Evolutionary conservation across 805 yeast species (phyloP), one percentile per base, ranked within the genome.

Genomic region (Sungouiozyma ichnusensis): DNA sequence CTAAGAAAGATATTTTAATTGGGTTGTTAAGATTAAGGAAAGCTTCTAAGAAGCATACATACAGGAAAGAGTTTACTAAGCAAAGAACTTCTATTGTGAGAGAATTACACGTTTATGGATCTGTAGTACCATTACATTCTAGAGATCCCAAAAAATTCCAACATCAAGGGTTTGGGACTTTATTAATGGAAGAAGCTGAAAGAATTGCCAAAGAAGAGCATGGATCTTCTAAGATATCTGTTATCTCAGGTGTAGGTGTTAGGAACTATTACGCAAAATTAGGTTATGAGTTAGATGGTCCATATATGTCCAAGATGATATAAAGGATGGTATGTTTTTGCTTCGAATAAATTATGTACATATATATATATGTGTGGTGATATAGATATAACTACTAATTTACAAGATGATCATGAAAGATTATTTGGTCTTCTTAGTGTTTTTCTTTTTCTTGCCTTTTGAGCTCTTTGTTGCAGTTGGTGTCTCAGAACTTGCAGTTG

Each of bases 151-250:
- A 95, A 57, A 92, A 92, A 64, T 92, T 92, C 70, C 98, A 92
- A 67, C 98, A 92, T 68, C 98, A 92, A 70, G 98, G 98, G 16
- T 92, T 90, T 61, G 98, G 98, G 48, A 90, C 98, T 4, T 70
- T 92, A 54, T 66, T 92, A 40, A 92, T 92, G 98, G 97, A 92
- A 64, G 98, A 92, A 64, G 98, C 98, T 3, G 97, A 86, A 55
- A 74, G 96, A 50, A 92, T 92, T 46, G 92, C 98, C 1, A 73
- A 79, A 40, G 96, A 87, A 55, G 98, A 92, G 60, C 98, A 92
- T 61, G 95, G 96, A 0, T 81, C 95, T 3, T 69, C 72, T 40
- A 92, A 92, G 67, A 82, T 92, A 32, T 79, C 94, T 60, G 98
- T 92, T 42, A 92, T 92, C 52, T 81, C 94, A 29, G 98, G 98